Conservation (phyloP, 345 rosid species). For the Camelina neglecta region DNA sequence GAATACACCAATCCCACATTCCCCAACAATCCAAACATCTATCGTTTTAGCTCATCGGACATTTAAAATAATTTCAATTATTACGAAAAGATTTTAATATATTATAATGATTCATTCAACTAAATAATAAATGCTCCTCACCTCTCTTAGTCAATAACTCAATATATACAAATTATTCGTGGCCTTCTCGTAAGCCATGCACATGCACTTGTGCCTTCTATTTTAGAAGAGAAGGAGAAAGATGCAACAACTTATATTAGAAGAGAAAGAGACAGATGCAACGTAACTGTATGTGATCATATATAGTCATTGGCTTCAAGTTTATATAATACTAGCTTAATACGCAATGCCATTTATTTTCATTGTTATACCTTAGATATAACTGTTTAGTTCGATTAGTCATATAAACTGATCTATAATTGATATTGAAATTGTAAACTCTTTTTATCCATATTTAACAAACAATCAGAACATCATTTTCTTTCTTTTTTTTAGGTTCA, state of each 20-base stretch:
- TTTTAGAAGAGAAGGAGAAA: constrained; percentile 19
- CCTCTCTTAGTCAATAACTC: constrained; percentile 34
- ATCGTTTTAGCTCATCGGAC: constrained; percentile 37
- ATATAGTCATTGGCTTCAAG: constrained; percentile 13
- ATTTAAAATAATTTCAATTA: constrained; percentile 1
- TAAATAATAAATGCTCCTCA: constrained; percentile 22
- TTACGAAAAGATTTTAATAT: constrained; percentile 1
- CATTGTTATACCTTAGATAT: background rate
- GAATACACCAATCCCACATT: constrained; percentile 42
- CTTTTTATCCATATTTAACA: background rate
- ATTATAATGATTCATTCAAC: constrained; percentile 26
- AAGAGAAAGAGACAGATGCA: constrained; percentile 12
- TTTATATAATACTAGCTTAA: background rate
- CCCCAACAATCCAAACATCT: constrained; percentile 42
- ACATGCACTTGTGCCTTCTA: constrained; percentile 42
- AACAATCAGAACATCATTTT: background rate
- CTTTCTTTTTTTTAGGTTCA: no score
- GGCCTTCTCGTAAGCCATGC: constrained; percentile 38
- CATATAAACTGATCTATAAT: background rate
- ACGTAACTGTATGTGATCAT: constrained; percentile 19
- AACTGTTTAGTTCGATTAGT: background rate
- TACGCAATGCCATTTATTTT: background rate
- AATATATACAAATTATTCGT: constrained; percentile 26
- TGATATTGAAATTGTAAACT: background rate
- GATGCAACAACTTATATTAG: constrained; percentile 6